phyloP scores from a whole-genome alignment of 2,329 filamentous ascomycete species.

The Trichoderma polysporum region DNA sequence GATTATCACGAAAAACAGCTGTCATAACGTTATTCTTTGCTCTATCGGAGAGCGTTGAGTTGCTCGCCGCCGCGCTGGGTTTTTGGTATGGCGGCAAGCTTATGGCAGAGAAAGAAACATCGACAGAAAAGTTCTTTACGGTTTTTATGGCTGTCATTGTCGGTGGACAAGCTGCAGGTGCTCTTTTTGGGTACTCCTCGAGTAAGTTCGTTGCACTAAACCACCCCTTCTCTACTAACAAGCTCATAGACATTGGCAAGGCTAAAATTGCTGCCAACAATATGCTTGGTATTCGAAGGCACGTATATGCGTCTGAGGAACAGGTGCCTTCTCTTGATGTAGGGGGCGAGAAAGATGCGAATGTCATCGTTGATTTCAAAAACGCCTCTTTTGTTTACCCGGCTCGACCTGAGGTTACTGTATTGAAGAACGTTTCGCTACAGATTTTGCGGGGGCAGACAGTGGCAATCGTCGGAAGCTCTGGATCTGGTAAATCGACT shows the following conservation, averaged over 20 bases:
- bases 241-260: conserved; percentile 13
- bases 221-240: background rate
- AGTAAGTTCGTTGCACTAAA: background rate
- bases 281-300: background rate
- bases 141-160: conserved; percentile 43
- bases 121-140: conserved; percentile 39
- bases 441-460: conserved; percentile 42
- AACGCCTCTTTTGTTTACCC: conserved; percentile 13
- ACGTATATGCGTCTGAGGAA: background rate
- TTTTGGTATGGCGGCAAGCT: conserved; percentile 28
- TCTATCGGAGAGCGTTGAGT: conserved; percentile 29
- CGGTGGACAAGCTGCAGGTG: conserved; percentile 31
- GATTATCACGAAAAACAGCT: background rate
- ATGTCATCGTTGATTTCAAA: conserved; percentile 10
- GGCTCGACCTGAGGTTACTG: background rate
- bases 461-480: conserved; percentile 49
- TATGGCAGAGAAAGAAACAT: conserved; percentile 37
- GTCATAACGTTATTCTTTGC: conserved; percentile 2
- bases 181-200: conserved; percentile 14
- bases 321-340: background rate
- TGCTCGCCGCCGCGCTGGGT: conserved; percentile 20
- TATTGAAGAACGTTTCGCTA: conserved; percentile 7
- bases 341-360: background rate
- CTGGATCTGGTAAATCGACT: conserved; percentile 52
- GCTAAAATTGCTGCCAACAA: conserved; percentile 3